These are phyloP conservation scores for Picea glauca DNA, from an alignment of 75 land plant species.

Conservation along the genomic window DNA sequence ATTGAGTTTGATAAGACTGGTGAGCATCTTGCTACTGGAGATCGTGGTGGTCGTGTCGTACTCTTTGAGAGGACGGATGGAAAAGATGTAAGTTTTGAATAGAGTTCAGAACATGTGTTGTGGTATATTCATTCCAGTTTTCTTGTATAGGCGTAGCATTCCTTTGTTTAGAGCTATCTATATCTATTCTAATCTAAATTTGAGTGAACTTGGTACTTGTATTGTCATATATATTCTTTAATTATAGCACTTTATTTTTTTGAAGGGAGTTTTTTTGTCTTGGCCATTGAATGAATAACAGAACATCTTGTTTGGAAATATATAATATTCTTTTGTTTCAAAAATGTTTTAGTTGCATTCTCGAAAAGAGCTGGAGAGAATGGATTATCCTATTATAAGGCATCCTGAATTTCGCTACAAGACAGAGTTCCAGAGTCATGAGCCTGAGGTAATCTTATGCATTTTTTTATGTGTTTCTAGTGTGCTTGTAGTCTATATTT, in stretches of 20 bases:
- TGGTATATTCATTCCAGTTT: neutral
- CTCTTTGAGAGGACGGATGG: slow-evolving; percentile 88
- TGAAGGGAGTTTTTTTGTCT: neutral
- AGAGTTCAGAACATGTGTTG: neutral
- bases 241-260: neutral
- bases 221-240: neutral
- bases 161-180: neutral
- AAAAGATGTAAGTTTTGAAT: slow-evolving; percentile 51
- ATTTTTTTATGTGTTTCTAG: neutral
- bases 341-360: slow-evolving; percentile 17
- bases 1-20: slow-evolving; percentile 95
- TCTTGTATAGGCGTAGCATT: neutral
- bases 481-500: neutral
- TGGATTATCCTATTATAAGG: slow-evolving; percentile 53
- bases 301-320: neutral
- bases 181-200: neutral
- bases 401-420: slow-evolving; percentile 97
- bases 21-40: slow-evolving; percentile 95
- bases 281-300: neutral
- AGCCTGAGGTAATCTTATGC: slow-evolving; percentile 68
- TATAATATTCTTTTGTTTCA: neutral
- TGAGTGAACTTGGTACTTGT: neutral
- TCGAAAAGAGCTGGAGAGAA: slow-evolving; percentile 71
- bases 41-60: slow-evolving; percentile 95
- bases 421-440: slow-evolving; percentile 96